phyloP scores from a whole-genome alignment of 345 rosid species.

The Boechera retrofracta region DNA sequence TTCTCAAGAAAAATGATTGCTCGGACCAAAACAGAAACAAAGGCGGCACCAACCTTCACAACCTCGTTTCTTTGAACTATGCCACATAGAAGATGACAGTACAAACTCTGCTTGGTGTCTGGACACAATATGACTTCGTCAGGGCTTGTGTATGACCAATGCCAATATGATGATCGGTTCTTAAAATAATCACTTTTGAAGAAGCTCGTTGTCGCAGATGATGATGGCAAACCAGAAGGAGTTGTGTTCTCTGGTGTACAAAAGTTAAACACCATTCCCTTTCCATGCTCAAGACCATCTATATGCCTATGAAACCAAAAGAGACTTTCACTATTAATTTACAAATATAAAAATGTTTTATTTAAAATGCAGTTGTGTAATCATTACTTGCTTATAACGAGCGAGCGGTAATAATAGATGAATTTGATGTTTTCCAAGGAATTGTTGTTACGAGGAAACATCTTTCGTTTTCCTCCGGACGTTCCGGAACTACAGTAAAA shows the following conservation, averaged over 20 bases:
- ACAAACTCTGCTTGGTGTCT: slow-evolving; percentile 73
- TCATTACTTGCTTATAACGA: slow-evolving; percentile 32
- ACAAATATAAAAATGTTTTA: background rate
- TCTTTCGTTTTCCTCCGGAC: slow-evolving; percentile 42
- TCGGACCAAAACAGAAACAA: slow-evolving; percentile 59
- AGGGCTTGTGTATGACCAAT: slow-evolving; percentile 57
- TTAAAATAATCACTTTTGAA: slow-evolving; percentile 58
- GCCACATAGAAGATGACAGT: slow-evolving; percentile 69
- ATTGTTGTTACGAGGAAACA: slow-evolving; percentile 58
- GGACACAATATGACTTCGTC: slow-evolving; percentile 65
- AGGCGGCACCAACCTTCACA: slow-evolving; percentile 60
- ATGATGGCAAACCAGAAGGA: slow-evolving; percentile 18
- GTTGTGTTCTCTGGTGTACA: slow-evolving; percentile 2
- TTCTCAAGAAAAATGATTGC: slow-evolving; percentile 68
- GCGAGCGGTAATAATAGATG: slow-evolving; percentile 21
- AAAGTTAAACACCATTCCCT: slow-evolving; percentile 28
- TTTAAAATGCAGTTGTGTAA: background rate
- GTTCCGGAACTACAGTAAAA: slow-evolving; percentile 62
- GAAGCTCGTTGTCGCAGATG: slow-evolving; percentile 5
- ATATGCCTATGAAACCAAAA: slow-evolving; percentile 23
- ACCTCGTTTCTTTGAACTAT: slow-evolving; percentile 61
- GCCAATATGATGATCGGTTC: slow-evolving; percentile 50
- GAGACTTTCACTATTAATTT: background rate
- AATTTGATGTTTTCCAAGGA: slow-evolving; percentile 25
- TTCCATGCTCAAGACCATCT: slow-evolving; percentile 23